Evolutionary conservation across 495 filamentous ascomycete species (phyloP), one percentile per base, ranked within the genome.

Genomic region (Penicillium longicatenatum): DNA sequence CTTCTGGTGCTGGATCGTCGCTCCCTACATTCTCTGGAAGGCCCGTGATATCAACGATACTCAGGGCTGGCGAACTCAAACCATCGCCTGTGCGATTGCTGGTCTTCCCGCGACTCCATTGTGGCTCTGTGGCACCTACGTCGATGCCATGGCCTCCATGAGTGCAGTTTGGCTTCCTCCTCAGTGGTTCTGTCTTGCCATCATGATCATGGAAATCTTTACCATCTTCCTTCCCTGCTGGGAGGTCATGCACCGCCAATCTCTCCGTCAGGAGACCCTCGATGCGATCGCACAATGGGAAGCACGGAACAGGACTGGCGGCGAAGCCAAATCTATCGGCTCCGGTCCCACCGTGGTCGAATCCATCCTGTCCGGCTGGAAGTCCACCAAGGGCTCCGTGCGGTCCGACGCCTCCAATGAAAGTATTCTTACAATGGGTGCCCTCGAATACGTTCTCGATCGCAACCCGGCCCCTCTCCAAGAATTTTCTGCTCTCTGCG

Each of bases 51-150:
- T 89, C 55, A 77, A 72, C 47, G 87, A 90, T 60, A 85, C 86
- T 5, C 82, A 89, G 52, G 81, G 83, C 52, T 90, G 87, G 87
- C 79, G 85, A n/a, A 59, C 79, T 4, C 86, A 89, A 62, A 89
- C 86, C 11, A 84, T 83, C 29, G 69, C 77, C 20, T 86, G 84
- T 62, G 80, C 81, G 58, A 56, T 89, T 54, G 81, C 84, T 77
- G 70, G 57, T 21, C 79, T 89, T 12, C 86, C 78, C 35, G 87
- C 85, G 11, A 83, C 86, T 6, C 87, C 87, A 0, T 72, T 90
- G 66, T 89, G 86, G 86, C 75, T 89, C 21, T 74, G 83, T 59
- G 78, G 76, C 11, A 69, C 86, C 20, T 89, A 89, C 62, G 75
- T 83, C 6, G 77, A 82, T 16, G 75, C 52, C 1, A 84, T 89